These are phyloP conservation scores for Ilyonectria destructans DNA, from an alignment of 2,329 filamentous ascomycete species.

Conservation along the genomic window DNA sequence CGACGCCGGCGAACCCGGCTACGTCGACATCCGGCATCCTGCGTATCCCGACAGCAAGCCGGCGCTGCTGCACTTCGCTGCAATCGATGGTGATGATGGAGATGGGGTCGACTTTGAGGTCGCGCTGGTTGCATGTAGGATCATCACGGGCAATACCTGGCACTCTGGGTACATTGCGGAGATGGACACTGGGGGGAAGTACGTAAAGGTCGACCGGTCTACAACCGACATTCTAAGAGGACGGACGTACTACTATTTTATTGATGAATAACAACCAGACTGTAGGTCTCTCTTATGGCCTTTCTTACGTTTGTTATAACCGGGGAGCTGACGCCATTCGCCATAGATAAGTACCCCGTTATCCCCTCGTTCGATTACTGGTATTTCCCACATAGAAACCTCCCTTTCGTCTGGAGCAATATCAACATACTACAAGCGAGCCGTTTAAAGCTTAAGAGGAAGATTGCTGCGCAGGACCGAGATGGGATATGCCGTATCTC, in stretches of 20 bases:
- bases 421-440: not conserved
- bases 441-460: too few relatives aligned
- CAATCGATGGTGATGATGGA: not conserved
- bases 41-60: not conserved
- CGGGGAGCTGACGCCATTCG: not conserved
- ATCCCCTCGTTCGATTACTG: not conserved
- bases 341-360: not conserved
- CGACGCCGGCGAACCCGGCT: not conserved
- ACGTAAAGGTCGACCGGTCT: not conserved
- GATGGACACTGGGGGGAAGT: not conserved
- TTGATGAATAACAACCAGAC: not conserved
- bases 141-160: constrained; percentile 7
- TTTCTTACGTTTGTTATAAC: not conserved
- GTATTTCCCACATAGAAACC: not conserved
- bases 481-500: too few relatives aligned
- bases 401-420: not conserved
- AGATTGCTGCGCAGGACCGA: too few relatives aligned
- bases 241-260: not conserved
- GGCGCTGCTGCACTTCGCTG: constrained; percentile 1
- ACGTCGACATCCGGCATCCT: not conserved
- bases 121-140: constrained; percentile 1
- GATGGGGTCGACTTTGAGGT: not conserved
- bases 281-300: not conserved
- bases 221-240: not conserved
- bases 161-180: not conserved